Conservation (phyloP, 768 basidiomycete genomes). For the Kwoniella sp. region DNA sequence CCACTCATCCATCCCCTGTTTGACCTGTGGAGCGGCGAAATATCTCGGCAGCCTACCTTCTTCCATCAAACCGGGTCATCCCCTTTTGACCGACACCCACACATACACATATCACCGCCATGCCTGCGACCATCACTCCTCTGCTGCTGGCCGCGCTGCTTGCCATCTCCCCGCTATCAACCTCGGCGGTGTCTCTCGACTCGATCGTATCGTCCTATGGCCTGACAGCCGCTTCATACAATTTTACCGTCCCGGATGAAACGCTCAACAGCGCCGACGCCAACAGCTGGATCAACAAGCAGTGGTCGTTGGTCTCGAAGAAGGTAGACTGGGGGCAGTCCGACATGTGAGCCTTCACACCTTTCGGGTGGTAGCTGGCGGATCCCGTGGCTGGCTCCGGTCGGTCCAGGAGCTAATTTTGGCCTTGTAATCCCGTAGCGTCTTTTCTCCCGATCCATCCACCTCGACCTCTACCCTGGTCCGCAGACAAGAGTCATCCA, state of each 20-base stretch:
- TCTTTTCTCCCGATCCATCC: conserved; percentile 41
- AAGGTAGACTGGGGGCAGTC: conserved; percentile 28
- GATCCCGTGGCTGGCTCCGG: no score
- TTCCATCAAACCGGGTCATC: no score
- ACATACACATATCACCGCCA: not conserved
- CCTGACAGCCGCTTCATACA: conserved; percentile 23
- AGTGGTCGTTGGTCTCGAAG: conserved; percentile 26
- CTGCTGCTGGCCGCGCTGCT: not conserved
- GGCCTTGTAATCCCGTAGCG: conserved; percentile 24
- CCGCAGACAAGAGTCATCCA: conserved; percentile 18
- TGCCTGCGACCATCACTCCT: not conserved
- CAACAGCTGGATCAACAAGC: conserved; percentile 13
- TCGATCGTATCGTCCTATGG: conserved; percentile 17
- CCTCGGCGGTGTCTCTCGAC: not conserved
- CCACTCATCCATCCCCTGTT: no score
- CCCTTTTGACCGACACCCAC: not conserved
- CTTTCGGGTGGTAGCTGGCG: no score
- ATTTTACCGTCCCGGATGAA: conserved; percentile 23
- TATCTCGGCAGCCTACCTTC: no score
- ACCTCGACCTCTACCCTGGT: conserved; percentile 33
- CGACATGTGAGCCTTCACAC: conserved; percentile 39
- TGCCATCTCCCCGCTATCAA: not conserved
- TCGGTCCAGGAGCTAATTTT: no score
- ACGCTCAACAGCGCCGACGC: conserved; percentile 31
- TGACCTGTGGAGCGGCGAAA: no score